Conservation (phyloP, 345 rosid genomes). For the Citrus inodora region DNA sequence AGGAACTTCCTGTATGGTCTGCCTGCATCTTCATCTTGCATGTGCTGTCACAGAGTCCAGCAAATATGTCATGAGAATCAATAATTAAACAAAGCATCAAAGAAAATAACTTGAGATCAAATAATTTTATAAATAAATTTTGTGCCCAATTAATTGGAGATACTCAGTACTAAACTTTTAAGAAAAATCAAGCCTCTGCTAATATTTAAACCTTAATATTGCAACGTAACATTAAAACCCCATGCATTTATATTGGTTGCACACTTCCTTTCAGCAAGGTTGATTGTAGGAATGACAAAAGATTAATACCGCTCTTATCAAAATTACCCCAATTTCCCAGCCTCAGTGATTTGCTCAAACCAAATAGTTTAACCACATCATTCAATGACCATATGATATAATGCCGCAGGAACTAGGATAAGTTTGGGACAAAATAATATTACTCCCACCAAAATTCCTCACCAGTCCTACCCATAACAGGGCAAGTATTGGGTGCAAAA, state of each 20-base stretch:
- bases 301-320: background rate
- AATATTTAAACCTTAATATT: background rate
- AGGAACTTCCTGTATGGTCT: conserved; percentile 82
- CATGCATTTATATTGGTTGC: background rate
- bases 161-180: background rate
- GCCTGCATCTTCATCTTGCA: conserved; percentile 93
- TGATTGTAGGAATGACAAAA: background rate
- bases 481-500: background rate
- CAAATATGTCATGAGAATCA: background rate
- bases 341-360: background rate
- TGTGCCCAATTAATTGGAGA: background rate
- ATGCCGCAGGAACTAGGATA: background rate
- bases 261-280: background rate
- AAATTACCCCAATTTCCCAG: background rate
- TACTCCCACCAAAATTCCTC: background rate
- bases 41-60: conserved; percentile 42
- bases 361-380: background rate
- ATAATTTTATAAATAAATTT: background rate
- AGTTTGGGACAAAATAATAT: background rate
- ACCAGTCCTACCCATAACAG: background rate
- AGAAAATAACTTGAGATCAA: background rate
- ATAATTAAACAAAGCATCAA: background rate
- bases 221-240: background rate
- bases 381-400: background rate
- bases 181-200: background rate